Evolutionary conservation across 441 rosid species (phyloP), one percentile per base, ranked within the genome.

Genomic region (Kokia cookei): DNA sequence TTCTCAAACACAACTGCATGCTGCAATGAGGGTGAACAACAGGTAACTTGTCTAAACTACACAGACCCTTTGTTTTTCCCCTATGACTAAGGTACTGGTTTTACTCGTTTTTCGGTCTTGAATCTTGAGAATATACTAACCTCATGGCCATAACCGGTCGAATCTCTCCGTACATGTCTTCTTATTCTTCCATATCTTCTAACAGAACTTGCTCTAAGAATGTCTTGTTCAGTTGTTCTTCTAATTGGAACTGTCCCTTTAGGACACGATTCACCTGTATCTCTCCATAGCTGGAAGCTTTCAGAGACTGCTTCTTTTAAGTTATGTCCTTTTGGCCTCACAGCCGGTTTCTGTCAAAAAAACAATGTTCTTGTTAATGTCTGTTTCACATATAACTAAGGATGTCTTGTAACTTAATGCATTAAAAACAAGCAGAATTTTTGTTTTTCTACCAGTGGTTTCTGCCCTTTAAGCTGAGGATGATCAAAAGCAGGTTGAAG

Each of bases 401-500:
- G 12, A 60, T 66, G 55, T 45, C 70, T 65, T 65, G 54, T 45
- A 24, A 65, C 69, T 65, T 47, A 1, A 47, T 67, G 58, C 71
- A 67, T 26, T 66, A 14, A 47, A 26, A 67, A 50, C 10, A 68
- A 51, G 9, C 59, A 58, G 65, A 60, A 75, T 71, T 0, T 13
- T 72, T 32, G 37, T 32, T 32, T 32, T 32, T 32, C 37, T 83
- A 88, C 94, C 82, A 82, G 66, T 73, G 88, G 89, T 32, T 81
- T 88, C 65, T 87, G 86, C 15, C 92, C 91, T 70, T 43, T 84
- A 53, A 90, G 89, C 83, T 87, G 67, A 27, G 91, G 94, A 82
- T 88, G 94, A 71, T 90, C 94, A 80, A 90, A 90, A 57, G 94
- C 92, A 50, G 94, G 94, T 82, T 90, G 94, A 29, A 82, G 83